Conservation (phyloP, 1,284 basidiomycete genomes). For the Veloporphyrellus conicus region DNA sequence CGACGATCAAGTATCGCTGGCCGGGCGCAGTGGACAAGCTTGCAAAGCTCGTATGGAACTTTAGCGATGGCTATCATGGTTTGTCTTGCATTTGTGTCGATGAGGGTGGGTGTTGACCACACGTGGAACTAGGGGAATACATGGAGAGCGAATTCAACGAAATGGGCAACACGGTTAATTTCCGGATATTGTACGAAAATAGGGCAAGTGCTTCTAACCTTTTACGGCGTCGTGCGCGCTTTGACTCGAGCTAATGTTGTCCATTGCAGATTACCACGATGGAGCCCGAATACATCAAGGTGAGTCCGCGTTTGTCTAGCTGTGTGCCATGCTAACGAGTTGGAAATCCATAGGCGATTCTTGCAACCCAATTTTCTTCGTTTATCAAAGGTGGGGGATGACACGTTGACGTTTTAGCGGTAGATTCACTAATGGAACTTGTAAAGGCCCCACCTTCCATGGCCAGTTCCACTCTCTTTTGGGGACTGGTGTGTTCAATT, state of each 20-base stretch:
- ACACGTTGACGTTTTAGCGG: neutral
- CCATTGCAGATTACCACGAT: slow-evolving; percentile 31
- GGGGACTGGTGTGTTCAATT: slow-evolving; percentile 59
- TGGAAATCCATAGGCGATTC: slow-evolving; percentile 27
- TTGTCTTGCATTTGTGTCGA: neutral
- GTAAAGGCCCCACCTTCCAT: slow-evolving; percentile 19
- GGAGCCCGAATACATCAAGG: slow-evolving; percentile 44
- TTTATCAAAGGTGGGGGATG: slow-evolving; percentile 40
- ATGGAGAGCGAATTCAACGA: slow-evolving; percentile 16
- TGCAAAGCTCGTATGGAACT: slow-evolving; percentile 23
- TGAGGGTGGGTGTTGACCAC: neutral
- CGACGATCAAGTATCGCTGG: slow-evolving; percentile 25
- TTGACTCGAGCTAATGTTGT: neutral
- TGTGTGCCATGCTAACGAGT: too few relatives aligned
- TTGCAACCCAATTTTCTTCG: slow-evolving; percentile 39
- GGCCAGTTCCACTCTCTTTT: slow-evolving; percentile 37
- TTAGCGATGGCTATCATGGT: slow-evolving; percentile 35
- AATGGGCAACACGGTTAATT: slow-evolving; percentile 32
- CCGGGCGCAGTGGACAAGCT: slow-evolving; percentile 35
- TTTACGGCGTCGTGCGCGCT: neutral
- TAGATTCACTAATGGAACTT: slow-evolving; percentile 4
- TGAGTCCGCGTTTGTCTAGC: slow-evolving; percentile 1
- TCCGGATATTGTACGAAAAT: slow-evolving; percentile 33
- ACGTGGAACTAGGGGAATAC: slow-evolving; percentile 24
- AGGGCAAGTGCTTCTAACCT: slow-evolving; percentile 24